phyloP scores from a whole-genome alignment of 2,329 filamentous ascomycete species.

The Saccharata proteae region DNA sequence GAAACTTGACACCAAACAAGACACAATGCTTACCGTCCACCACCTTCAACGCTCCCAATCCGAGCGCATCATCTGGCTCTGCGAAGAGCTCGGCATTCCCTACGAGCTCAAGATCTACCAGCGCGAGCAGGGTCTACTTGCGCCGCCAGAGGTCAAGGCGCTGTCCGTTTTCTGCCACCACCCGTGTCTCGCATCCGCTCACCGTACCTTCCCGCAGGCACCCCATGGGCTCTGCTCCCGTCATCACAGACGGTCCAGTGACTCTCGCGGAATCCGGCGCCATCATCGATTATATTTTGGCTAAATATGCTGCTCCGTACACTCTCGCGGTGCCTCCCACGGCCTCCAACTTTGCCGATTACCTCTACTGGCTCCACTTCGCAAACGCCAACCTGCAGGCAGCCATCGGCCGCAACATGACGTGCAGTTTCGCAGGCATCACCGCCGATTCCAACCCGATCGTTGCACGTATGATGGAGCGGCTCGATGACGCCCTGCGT shows the following conservation, averaged over 20 bases:
- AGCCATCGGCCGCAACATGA: slow-evolving; percentile 19
- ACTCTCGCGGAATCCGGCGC: slow-evolving; percentile 49
- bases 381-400: slow-evolving; percentile 31
- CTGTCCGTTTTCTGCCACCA: slow-evolving; percentile 12
- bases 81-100: slow-evolving; percentile 48
- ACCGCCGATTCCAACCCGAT: slow-evolving; percentile 16
- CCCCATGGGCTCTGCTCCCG: slow-evolving; percentile 44
- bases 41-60: slow-evolving; percentile 42
- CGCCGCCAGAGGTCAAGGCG: slow-evolving; percentile 17
- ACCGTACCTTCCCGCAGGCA: slow-evolving; percentile 24
- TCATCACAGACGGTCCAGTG: slow-evolving; percentile 45
- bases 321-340: slow-evolving; percentile 33
- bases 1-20: too few species aligned
- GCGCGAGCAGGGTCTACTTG: slow-evolving; percentile 21
- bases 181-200: slow-evolving; percentile 12
- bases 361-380: slow-evolving; percentile 55
- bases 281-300: slow-evolving; percentile 49
- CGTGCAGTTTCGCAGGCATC: slow-evolving; percentile 15
- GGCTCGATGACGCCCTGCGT: slow-evolving; percentile 28
- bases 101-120: slow-evolving; percentile 40
- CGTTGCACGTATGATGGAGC: slow-evolving; percentile 16
- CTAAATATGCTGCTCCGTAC: slow-evolving; percentile 32
- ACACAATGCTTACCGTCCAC: slow-evolving; percentile 21
- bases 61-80: slow-evolving; percentile 52
- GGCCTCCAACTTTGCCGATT: slow-evolving; percentile 44